phyloP scores from a whole-genome alignment of 352 stramenopile genomes.

The Phytopythium boreale region DNA sequence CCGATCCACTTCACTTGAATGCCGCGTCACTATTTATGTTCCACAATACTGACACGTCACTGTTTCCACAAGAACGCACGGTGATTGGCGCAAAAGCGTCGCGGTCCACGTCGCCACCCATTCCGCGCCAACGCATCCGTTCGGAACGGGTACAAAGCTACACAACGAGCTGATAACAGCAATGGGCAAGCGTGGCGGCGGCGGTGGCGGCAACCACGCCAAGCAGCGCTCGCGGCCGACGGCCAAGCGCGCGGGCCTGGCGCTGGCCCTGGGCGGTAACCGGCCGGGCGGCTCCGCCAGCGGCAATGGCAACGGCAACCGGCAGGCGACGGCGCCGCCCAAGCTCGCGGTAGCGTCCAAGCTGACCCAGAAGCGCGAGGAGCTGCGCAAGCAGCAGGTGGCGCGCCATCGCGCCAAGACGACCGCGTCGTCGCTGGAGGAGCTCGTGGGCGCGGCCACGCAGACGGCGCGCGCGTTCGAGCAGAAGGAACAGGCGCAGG shows the following conservation, averaged over 20 bases:
- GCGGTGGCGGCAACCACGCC: constrained; percentile 12
- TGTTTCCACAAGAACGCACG: neutral
- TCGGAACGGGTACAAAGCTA: neutral
- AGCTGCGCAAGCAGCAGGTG: constrained; percentile 53
- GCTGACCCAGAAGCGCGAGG: constrained; percentile 60
- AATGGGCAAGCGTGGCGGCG: constrained; percentile 4
- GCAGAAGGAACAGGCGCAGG: constrained; percentile 23
- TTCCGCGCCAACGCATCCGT: neutral
- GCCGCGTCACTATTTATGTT: neutral
- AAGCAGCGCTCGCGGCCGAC: constrained; percentile 17
- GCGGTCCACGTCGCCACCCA: neutral
- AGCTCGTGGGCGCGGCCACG: constrained; percentile 42
- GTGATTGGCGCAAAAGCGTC: neutral
- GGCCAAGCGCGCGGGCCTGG: constrained; percentile 26
- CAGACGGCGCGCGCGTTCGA: constrained; percentile 45
- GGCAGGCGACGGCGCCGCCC: constrained; percentile 21
- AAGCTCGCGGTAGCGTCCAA: constrained; percentile 51
- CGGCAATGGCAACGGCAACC: constrained; percentile 18
- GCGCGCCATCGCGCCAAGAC: constrained; percentile 31
- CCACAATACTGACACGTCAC: neutral
- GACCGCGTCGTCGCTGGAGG: constrained; percentile 41
- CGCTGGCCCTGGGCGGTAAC: constrained; percentile 18
- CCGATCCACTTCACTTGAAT: neutral
- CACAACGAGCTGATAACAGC: neutral
- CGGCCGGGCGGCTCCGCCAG: neutral